Evolutionary conservation across 1,284 basidiomycete genomes (phyloP), one percentile per base, ranked within the genome.

Genomic region (Ceratobasidium sp.): DNA sequence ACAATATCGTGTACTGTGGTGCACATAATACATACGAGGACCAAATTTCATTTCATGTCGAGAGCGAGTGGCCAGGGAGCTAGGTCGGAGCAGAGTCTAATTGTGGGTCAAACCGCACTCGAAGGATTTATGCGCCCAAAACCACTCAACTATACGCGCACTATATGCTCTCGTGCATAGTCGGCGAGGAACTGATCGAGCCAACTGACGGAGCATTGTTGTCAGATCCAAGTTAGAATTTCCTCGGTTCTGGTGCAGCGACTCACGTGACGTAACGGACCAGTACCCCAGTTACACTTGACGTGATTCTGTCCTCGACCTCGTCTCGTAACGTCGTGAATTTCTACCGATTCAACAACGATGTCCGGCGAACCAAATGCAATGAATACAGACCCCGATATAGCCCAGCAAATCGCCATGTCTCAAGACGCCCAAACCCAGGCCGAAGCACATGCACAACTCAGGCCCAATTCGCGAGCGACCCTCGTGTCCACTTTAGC

Each of bases 401-500:
- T 52, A 2, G 47, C 49, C 3, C 50, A 40, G n/a, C 60, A 64
- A 52, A 64, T 64, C 4, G 60, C 47, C 20, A 45, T 52, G 25
- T 64, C 60, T 25, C 47, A 32, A 15, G 60, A 64, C 31, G 60
- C 60, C 10, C 60, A 64, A 27, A 40, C 49, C 15, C 60, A 64
- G 35, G 60, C 60, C 22, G 60, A 64, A 22, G 35, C 45, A 20
- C 60, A 64, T 42, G 60, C 60, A 34, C 60, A 47, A 3, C 35
- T 64, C 60, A 64, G n/a, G 60, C 60, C 15, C 60, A 64, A 47
- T 94, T 95, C 77, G 87, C 86, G 45, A 81, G 85, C 54, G 93
- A 94, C 77, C 88, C 88, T 68, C 86, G 89, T 72, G 85, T 93
- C 40, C 90, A 94, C 78, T 92, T 90, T 75, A 91, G 92, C 72